Evolutionary conservation across 371 early-diverging fungal species (phyloP), one percentile per base, ranked within the genome.

Genomic region (Zopfochytrium polystomum): DNA sequence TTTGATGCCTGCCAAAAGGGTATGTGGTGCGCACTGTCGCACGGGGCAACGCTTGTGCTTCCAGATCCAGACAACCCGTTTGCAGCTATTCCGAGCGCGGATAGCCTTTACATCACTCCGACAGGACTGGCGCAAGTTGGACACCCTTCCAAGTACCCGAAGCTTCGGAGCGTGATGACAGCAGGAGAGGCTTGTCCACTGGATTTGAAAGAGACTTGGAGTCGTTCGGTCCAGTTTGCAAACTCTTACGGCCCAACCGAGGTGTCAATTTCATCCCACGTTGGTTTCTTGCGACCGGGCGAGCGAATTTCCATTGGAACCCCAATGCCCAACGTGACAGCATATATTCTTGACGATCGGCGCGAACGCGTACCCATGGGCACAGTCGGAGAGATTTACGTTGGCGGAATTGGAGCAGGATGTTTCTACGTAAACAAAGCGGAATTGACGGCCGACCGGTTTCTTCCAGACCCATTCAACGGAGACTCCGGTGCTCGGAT

Each of bases 391-490:
- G 63, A 70, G 47, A 15, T 70, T 6, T 62, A 45, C 45, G 46
- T 70, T 47, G 65, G 52, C 5, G 68, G 68, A 9, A 25, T 48
- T 13, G 42, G 52, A 32, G 68, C 63, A 3, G 96, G 98, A 2
- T n/a, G n/a, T n/a, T n/a, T n/a, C n/a, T 98, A 98, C 68, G 73
- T 98, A 47, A 78, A 29, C 33, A 26, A 27, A 48, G 7, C 54
- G 63, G 15, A 63, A 67, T 50, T 13, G 62, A 11, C 49, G 51
- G 22, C 26, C 49, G n/a, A 26, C 13, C 11, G n/a, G 42, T 42
- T 42, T 42, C n/a, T 11, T 42, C 11, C 11, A 42, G 42, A 13
- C 13, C 42, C 42, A 42, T 42, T n/a, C n/a, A 13, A n/a, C 13
- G 11, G 42, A 42, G n/a, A 42, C n/a, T 42, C 13, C 13, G n/a